Percentiles rank a stretch among this genome's conserved stretches.
Evolutionary conservation across 768 basidiomycete genomes (phyloP).

Genomic region (Boletus huronensis): DNA sequence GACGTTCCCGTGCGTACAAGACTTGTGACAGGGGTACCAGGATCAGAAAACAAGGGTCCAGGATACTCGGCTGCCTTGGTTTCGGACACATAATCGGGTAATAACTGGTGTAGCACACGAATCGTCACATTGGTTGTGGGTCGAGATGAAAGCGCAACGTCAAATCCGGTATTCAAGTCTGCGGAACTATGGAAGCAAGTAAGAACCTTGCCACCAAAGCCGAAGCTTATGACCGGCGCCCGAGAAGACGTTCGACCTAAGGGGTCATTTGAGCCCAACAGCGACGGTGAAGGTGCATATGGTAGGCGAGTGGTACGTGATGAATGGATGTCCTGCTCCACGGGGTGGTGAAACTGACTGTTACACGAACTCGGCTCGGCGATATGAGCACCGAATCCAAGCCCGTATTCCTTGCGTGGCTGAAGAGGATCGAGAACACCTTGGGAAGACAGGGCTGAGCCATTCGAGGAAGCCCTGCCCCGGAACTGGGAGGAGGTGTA

Average conservation of each 20-base stretch:
- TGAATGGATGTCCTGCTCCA: slow-evolving; percentile 27
- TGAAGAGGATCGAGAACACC: slow-evolving; percentile 10
- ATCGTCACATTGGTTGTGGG: slow-evolving; percentile 69
- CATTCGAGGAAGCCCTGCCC: slow-evolving; percentile 44
- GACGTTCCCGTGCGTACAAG: slow-evolving; percentile 62
- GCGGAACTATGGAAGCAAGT: slow-evolving; percentile 81
- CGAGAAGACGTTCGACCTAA: slow-evolving; percentile 68
- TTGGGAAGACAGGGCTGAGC: slow-evolving; percentile 39
- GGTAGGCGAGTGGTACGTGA: slow-evolving; percentile 43
- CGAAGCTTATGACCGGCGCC: slow-evolving; percentile 83
- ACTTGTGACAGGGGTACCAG: slow-evolving; percentile 57
- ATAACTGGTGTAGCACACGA: slow-evolving; percentile 60
- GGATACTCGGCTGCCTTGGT: slow-evolving; percentile 62
- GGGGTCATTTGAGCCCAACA: slow-evolving; percentile 80
- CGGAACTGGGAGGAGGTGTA: slow-evolving; percentile 24
- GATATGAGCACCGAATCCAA: slow-evolving; percentile 17
- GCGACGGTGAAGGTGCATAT: slow-evolving; percentile 83
- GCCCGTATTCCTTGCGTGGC: slow-evolving; percentile 30
- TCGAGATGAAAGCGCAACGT: slow-evolving; percentile 70
- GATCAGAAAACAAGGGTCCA: slow-evolving; percentile 82
- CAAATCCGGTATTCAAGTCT: slow-evolving; percentile 67
- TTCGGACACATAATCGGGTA: slow-evolving; percentile 63
- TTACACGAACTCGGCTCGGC: slow-evolving; percentile 17
- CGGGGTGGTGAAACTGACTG: slow-evolving; percentile 15
- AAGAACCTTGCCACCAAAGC: slow-evolving; percentile 88